A percentile compares a stretch with the other conserved stretches of the same genome.
These are phyloP conservation scores for Brassica rapa DNA, from an alignment of 345 rosid species.

Conservation along the genomic window DNA sequence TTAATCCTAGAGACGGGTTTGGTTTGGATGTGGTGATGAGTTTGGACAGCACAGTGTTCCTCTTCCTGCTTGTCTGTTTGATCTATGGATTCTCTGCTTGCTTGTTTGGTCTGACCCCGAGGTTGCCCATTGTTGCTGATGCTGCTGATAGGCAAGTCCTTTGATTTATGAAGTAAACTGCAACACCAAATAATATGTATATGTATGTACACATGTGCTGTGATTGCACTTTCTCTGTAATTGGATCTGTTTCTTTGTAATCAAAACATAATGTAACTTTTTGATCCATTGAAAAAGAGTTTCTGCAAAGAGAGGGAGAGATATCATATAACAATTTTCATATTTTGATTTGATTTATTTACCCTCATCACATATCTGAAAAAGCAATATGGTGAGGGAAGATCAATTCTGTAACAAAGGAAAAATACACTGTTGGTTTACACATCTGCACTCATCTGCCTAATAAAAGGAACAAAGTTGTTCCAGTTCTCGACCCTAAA, in stretches of 20 bases:
- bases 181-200: neutral
- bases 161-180: conserved; percentile 36
- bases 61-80: conserved; percentile 82
- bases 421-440: conserved; percentile 34
- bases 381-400: conserved; percentile 47
- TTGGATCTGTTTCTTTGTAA: conserved; percentile 23
- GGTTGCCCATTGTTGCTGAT: conserved; percentile 97
- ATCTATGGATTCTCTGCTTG: conserved; percentile 90
- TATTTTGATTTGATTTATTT: conserved; percentile 24
- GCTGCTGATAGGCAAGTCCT: conserved; percentile 98
- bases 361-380: conserved; percentile 42
- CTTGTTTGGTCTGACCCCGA: conserved; percentile 79
- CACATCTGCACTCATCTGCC: conserved; percentile 59
- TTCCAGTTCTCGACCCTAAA: conserved; percentile 67
- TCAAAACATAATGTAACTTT: conserved; percentile 22
- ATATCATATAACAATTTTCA: conserved; percentile 11
- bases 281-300: neutral
- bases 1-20: conserved; percentile 71
- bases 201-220: conserved; percentile 26
- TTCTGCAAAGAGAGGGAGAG: neutral
- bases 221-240: conserved; percentile 3
- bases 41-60: conserved; percentile 87
- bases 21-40: conserved; percentile 92
- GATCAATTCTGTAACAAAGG: conserved; percentile 39
- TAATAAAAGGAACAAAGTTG: conserved; percentile 66